These are phyloP conservation scores for Rhytidhysteron rufulum DNA, from an alignment of 2,329 filamentous ascomycete genomes.

Conservation along the genomic window DNA sequence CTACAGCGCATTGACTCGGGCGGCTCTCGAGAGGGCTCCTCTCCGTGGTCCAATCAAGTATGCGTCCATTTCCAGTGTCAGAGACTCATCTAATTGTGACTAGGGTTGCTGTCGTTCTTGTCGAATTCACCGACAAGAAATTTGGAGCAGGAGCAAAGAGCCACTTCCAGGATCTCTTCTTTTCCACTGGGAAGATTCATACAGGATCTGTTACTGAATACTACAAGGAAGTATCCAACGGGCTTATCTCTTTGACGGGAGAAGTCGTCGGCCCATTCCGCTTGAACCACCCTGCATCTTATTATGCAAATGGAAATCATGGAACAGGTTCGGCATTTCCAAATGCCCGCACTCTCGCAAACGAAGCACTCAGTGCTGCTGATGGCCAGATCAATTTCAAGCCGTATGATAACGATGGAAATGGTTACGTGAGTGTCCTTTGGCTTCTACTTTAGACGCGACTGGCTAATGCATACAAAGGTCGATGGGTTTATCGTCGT, in stretches of 20 bases:
- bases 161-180: conserved; percentile 18
- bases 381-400: conserved; percentile 10
- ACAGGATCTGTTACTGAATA: conserved; percentile 22
- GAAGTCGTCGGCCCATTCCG: conserved; percentile 21
- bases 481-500: conserved; percentile 23
- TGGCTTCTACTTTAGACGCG: background rate
- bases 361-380: conserved; percentile 13
- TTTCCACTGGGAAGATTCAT: conserved; percentile 17
- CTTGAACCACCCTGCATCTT: conserved; percentile 11
- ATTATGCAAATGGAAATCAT: conserved; percentile 18
- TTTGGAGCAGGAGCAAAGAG: conserved; percentile 12
- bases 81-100: background rate
- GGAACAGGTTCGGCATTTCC: conserved; percentile 11
- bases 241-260: conserved; percentile 14
- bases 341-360: conserved; percentile 17
- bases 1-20: conserved; percentile 12
- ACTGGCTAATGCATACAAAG: background rate
- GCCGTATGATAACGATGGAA: conserved; percentile 20
- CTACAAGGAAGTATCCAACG: conserved; percentile 17
- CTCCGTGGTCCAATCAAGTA: conserved; percentile 14
- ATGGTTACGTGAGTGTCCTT: conserved; percentile 11
- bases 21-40: conserved; percentile 15
- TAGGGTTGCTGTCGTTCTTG: conserved; percentile 16
- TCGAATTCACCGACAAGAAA: conserved; percentile 19
- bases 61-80: background rate